A percentile compares a stretch with the other conserved stretches of the same genome.
Evolutionary conservation across 495 filamentous ascomycete genomes (phyloP).

Genomic region (Xylaria bambusicola): DNA sequence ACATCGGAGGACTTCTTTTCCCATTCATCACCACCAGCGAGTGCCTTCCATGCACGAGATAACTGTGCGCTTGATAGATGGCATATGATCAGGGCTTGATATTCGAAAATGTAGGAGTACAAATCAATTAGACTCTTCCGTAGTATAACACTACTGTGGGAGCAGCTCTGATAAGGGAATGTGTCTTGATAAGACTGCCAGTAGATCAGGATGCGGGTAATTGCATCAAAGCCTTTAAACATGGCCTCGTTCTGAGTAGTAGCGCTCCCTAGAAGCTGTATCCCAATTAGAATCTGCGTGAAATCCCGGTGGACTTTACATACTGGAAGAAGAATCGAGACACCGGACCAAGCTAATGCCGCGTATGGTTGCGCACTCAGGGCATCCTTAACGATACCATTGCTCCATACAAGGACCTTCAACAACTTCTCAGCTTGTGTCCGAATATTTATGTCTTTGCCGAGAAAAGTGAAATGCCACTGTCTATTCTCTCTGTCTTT

Average conservation of each 20-base stretch:
- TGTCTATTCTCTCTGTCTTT: constrained; percentile 30
- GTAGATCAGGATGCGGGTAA: constrained; percentile 22
- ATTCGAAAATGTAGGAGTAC: constrained; percentile 39
- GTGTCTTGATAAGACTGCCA: constrained; percentile 29
- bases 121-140: constrained; percentile 19
- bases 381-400: constrained; percentile 28
- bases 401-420: constrained; percentile 37
- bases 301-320: constrained; percentile 15
- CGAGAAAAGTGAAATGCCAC: constrained; percentile 24
- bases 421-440: constrained; percentile 33
- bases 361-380: constrained; percentile 36
- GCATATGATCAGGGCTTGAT: constrained; percentile 37
- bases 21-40: constrained; percentile 26
- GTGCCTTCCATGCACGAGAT: constrained; percentile 30
- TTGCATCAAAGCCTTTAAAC: constrained; percentile 25
- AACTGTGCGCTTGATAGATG: constrained; percentile 32
- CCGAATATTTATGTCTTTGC: constrained; percentile 27
- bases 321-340: constrained; percentile 34
- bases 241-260: constrained; percentile 28
- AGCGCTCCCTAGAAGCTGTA: constrained; percentile 28
- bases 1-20: constrained; percentile 23
- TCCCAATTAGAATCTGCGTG: not conserved
- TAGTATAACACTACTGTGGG: not conserved
- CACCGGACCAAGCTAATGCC: constrained; percentile 37
- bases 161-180: not conserved